These are phyloP conservation scores for Brassica rapa DNA, from an alignment of 345 rosid genomes.

Conservation along the genomic window DNA sequence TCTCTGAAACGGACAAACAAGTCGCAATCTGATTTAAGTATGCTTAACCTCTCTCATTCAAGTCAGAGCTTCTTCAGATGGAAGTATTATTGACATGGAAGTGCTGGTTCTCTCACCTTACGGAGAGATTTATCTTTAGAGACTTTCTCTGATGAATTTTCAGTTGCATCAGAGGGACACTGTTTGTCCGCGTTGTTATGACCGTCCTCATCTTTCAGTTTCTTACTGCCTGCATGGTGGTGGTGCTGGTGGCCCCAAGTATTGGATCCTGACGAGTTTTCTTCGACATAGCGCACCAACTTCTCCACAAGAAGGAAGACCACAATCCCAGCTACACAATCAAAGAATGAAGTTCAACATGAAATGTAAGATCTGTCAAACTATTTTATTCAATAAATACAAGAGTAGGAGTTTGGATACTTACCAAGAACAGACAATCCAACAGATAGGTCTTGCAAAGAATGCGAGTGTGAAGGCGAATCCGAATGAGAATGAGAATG, in stretches of 20 bases:
- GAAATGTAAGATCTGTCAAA: slow-evolving; percentile 8
- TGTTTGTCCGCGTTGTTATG: slow-evolving; percentile 21
- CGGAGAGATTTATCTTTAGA: slow-evolving; percentile 58
- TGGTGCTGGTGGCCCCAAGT: slow-evolving; percentile 77
- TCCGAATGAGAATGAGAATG: slow-evolving; percentile 53
- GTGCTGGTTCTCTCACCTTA: slow-evolving; percentile 56
- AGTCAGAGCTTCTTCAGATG: background rate
- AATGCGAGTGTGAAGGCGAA: slow-evolving; percentile 62
- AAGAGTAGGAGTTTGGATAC: slow-evolving; percentile 18
- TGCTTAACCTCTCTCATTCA: too few species aligned
- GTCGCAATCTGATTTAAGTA: background rate
- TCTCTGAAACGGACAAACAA: slow-evolving; percentile 55
- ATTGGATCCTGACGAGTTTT: slow-evolving; percentile 56
- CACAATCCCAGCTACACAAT: slow-evolving; percentile 86
- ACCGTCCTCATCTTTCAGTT: slow-evolving; percentile 55
- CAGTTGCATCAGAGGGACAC: slow-evolving; percentile 20
- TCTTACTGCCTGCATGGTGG: slow-evolving; percentile 52
- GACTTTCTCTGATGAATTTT: slow-evolving; percentile 43
- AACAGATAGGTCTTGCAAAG: slow-evolving; percentile 83
- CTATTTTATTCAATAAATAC: background rate
- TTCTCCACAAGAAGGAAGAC: slow-evolving; percentile 93
- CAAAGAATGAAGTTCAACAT: slow-evolving; percentile 36
- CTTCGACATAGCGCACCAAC: slow-evolving; percentile 87
- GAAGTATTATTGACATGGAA: slow-evolving; percentile 5
- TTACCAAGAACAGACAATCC: slow-evolving; percentile 86